Conservation (phyloP, 2,329 filamentous ascomycete species). For the Colletotrichum acutatum region DNA sequence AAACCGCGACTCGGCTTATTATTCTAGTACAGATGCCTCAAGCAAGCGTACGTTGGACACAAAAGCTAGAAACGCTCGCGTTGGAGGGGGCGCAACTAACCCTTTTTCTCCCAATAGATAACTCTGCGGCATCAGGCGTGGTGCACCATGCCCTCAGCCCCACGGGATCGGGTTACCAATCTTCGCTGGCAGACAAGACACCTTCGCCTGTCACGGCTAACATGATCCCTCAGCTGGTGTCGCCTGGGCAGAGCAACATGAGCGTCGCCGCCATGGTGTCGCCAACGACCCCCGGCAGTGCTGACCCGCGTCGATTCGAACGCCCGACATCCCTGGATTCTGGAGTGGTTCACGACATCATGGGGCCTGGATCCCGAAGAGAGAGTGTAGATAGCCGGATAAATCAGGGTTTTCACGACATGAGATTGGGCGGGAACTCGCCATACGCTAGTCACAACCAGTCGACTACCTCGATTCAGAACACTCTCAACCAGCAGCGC, state of each 20-base stretch:
- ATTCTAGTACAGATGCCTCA: slow-evolving; percentile 55
- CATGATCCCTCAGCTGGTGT: slow-evolving; percentile 63
- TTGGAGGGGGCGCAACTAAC: slow-evolving; percentile 27
- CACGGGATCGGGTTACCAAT: slow-evolving; percentile 59
- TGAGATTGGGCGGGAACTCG: slow-evolving; percentile 74
- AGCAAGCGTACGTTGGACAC: slow-evolving; percentile 52
- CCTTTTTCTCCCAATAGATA: slow-evolving; percentile 46
- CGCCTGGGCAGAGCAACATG: slow-evolving; percentile 69
- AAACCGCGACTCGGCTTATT: slow-evolving; percentile 57
- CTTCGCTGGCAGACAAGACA: slow-evolving; percentile 67
- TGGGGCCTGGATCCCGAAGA: slow-evolving; percentile 67
- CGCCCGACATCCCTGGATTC: slow-evolving; percentile 51
- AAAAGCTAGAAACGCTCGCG: slow-evolving; percentile 34
- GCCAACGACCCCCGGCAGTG: slow-evolving; percentile 61
- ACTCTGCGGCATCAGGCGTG: slow-evolving; percentile 54
- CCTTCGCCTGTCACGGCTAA: slow-evolving; percentile 68
- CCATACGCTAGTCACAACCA: slow-evolving; percentile 83
- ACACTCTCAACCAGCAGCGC: slow-evolving; percentile 74
- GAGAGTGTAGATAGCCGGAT: slow-evolving; percentile 86
- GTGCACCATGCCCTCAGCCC: slow-evolving; percentile 31
- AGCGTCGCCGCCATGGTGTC: slow-evolving; percentile 75
- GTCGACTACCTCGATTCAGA: slow-evolving; percentile 80
- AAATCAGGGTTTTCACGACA: slow-evolving; percentile 75
- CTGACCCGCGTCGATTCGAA: slow-evolving; percentile 57
- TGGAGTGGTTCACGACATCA: slow-evolving; percentile 46